Evolutionary conservation across 148 eudicot species (phyloP).

Genomic region (Hydrangea macrophylla): DNA sequence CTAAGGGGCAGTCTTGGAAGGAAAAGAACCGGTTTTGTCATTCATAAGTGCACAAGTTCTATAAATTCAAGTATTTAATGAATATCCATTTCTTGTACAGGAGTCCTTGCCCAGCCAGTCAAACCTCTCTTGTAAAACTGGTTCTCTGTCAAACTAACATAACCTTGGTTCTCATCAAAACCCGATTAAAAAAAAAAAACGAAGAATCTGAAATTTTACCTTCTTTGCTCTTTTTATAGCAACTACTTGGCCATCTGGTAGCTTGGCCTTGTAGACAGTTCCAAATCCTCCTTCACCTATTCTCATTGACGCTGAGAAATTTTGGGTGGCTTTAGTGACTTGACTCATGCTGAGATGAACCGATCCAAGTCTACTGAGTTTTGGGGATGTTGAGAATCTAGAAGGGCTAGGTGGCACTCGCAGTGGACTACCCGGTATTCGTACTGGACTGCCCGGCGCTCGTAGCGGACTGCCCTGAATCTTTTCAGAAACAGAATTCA

Average conservation of each 20-base stretch:
- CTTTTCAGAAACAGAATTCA: conserved; percentile 46
- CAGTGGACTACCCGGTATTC: neutral
- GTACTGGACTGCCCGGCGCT: too few species aligned
- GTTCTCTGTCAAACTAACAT: too few species aligned
- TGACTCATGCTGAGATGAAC: conserved; percentile 65
- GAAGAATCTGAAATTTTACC: too few species aligned
- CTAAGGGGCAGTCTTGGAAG: too few species aligned
- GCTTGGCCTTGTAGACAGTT: conserved; percentile 76
- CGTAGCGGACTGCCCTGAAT: conserved; percentile 60
- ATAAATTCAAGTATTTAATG: too few species aligned
- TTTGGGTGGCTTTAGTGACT: conserved; percentile 64
- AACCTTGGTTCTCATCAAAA: too few species aligned
- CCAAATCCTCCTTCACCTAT: conserved; percentile 99
- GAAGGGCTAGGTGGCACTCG: conserved; percentile 31
- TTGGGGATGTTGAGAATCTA: conserved; percentile 67
- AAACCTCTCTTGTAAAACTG: too few species aligned
- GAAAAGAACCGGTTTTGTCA: too few species aligned
- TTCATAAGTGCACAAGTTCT: too few species aligned
- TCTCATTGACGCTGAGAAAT: conserved; percentile 58
- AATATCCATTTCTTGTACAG: too few species aligned
- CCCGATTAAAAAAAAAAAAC: too few species aligned
- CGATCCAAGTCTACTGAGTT: conserved; percentile 58
- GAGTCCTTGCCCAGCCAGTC: too few species aligned
- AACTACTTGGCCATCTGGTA: conserved; percentile 75
- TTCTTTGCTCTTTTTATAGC: conserved; percentile 92